Percentiles rank a stretch among this genome's conserved stretches.
Evolutionary conservation across 2,329 filamentous ascomycete species (phyloP).

Genomic region (Clonostachys sp.): DNA sequence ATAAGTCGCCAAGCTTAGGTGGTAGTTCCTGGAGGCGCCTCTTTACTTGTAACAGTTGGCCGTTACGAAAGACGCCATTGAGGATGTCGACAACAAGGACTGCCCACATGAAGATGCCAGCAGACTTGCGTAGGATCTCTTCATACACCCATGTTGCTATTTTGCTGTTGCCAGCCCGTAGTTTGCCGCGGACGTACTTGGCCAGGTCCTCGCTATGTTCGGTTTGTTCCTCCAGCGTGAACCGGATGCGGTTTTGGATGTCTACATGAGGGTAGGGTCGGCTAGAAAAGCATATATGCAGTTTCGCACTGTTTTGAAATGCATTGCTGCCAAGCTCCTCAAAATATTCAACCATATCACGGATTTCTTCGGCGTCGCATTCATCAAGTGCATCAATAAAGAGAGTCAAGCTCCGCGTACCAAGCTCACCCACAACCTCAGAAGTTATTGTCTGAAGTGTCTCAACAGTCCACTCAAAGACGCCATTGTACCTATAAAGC

Average conservation of each 20-base stretch:
- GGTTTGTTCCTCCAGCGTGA: conserved; percentile 15
- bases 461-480: too few relatives aligned
- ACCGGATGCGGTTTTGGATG: conserved; percentile 6
- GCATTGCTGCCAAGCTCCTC: neutral
- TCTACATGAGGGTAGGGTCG: conserved; percentile 39
- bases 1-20: too few relatives aligned
- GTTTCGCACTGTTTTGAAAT: neutral
- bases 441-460: neutral
- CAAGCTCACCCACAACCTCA: neutral
- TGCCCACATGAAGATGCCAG: conserved; percentile 34
- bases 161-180: neutral
- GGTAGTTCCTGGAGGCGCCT: too few relatives aligned
- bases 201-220: conserved; percentile 16
- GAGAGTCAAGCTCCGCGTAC: neutral
- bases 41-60: conserved; percentile 11
- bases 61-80: conserved; percentile 19
- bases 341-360: neutral
- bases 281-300: conserved; percentile 38
- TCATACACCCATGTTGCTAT: conserved; percentile 15
- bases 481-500: too few relatives aligned
- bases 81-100: conserved; percentile 28
- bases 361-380: neutral
- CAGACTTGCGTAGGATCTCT: conserved; percentile 31
- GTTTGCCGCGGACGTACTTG: conserved; percentile 6
- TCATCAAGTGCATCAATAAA: conserved; percentile 2